phyloP scores from a whole-genome alignment of 148 eudicot species.

The Amaranthus palmeri region DNA sequence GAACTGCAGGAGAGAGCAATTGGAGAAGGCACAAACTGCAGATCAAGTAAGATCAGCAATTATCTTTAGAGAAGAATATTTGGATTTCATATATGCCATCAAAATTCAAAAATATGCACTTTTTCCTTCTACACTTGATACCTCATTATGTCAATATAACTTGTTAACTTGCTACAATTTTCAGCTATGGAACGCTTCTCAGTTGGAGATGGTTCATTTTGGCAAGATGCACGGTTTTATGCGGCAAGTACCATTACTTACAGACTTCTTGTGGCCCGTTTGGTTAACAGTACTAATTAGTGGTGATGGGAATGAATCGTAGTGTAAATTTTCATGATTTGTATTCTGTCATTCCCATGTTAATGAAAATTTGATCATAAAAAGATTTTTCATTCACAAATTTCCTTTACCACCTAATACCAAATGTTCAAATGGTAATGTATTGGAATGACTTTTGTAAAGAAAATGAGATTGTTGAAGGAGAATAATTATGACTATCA shows the following conservation, averaged over 20 bases:
- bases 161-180: slow-evolving; percentile 18
- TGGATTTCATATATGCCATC: not conserved
- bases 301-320: too few species aligned
- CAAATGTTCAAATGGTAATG: too few species aligned
- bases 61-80: not conserved
- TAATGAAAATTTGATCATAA: too few species aligned
- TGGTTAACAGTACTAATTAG: too few species aligned
- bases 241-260: slow-evolving; percentile 61
- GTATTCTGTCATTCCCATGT: too few species aligned
- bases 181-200: slow-evolving; percentile 99
- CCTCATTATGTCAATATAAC: not conserved
- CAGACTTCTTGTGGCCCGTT: not conserved
- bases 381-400: too few species aligned
- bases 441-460: too few species aligned
- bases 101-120: not conserved
- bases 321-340: too few species aligned
- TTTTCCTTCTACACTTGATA: not conserved
- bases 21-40: slow-evolving; percentile 95
- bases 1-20: slow-evolving; percentile 70
- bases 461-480: too few species aligned
- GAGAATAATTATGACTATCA: too few species aligned
- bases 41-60: slow-evolving; percentile 62
- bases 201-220: slow-evolving; percentile 82
- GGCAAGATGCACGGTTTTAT: slow-evolving; percentile 99
- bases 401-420: too few species aligned